Conservation (phyloP, 2,329 filamentous ascomycete genomes). For the Talaromyces sp. region DNA sequence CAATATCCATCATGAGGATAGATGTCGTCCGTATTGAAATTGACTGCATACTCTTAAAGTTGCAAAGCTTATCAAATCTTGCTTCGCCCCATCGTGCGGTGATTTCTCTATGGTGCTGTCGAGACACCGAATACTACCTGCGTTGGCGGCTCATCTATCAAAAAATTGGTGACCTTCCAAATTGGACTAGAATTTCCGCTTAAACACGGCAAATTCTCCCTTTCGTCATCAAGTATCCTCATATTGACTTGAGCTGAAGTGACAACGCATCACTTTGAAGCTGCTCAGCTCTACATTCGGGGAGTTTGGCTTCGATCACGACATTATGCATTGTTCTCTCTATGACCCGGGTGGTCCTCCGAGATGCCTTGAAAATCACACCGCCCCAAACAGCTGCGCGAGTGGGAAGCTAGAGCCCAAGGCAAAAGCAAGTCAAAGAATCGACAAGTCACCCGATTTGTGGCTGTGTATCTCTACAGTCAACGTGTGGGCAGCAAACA, state of each 20-base stretch:
- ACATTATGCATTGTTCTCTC: neutral
- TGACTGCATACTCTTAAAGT: neutral
- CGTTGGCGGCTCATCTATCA: neutral
- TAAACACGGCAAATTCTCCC: neutral
- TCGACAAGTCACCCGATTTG: neutral
- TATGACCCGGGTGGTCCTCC: neutral
- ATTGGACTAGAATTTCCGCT: neutral
- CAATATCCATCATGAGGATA: neutral
- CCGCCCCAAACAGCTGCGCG: neutral
- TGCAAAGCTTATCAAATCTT: neutral
- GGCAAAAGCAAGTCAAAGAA: neutral
- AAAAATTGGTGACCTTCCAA: neutral
- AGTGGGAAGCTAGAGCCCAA: too few species aligned
- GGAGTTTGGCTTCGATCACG: neutral
- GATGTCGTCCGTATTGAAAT: neutral
- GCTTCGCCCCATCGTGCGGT: neutral
- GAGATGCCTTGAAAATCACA: neutral
- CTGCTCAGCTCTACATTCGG: neutral
- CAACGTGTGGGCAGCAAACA: conserved; percentile 10
- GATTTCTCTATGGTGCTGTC: neutral
- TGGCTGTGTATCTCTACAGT: neutral
- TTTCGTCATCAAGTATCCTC: neutral
- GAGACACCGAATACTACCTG: neutral
- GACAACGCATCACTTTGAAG: neutral
- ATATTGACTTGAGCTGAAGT: neutral